These are phyloP conservation scores for Penicillium fimorum DNA, from an alignment of 495 filamentous ascomycete genomes.

Conservation along the genomic window DNA sequence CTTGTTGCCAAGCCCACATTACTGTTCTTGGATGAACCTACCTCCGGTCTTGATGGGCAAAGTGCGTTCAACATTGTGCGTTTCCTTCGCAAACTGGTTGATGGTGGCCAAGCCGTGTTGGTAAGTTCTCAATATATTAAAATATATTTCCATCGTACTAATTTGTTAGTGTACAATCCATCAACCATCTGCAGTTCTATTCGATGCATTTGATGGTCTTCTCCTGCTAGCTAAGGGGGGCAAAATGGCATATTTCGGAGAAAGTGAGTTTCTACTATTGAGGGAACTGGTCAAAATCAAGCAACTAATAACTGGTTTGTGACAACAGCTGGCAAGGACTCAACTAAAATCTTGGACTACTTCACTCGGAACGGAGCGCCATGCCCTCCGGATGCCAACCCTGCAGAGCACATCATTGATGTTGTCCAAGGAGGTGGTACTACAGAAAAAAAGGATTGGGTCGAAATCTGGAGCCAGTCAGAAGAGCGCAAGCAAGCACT, in stretches of 20 bases:
- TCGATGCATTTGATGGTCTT: conserved; percentile 51
- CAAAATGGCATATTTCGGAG: conserved; percentile 56
- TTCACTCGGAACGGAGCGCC: conserved; percentile 52
- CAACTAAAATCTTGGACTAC: conserved; percentile 56
- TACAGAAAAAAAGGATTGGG: conserved; percentile 43
- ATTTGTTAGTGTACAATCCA: conserved; percentile 72
- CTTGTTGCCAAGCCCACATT: conserved; percentile 63
- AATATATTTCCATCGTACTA: conserved; percentile 5
- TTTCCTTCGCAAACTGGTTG: conserved; percentile 80
- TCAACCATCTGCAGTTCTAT: conserved; percentile 74
- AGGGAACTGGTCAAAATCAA: not conserved
- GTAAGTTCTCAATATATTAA: conserved; percentile 15
- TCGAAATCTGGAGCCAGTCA: conserved; percentile 51
- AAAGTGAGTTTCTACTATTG: conserved; percentile 37
- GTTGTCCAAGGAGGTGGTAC: conserved; percentile 38
- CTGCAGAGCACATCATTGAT: conserved; percentile 58
- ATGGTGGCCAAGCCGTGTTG: conserved; percentile 80
- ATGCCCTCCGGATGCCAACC: conserved; percentile 52
- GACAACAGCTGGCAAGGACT: conserved; percentile 56
- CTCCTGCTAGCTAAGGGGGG: conserved; percentile 53
- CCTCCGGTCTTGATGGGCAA: conserved; percentile 63
- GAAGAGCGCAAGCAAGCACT: conserved; percentile 58
- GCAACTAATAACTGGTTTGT: conserved; percentile 24
- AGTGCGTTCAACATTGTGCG: conserved; percentile 64
- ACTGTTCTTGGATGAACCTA: conserved; percentile 66